Base-by-base conservation (phyloP, 2,329 filamentous ascomycete genomes). In the Fusarium mexicanum region DNA sequence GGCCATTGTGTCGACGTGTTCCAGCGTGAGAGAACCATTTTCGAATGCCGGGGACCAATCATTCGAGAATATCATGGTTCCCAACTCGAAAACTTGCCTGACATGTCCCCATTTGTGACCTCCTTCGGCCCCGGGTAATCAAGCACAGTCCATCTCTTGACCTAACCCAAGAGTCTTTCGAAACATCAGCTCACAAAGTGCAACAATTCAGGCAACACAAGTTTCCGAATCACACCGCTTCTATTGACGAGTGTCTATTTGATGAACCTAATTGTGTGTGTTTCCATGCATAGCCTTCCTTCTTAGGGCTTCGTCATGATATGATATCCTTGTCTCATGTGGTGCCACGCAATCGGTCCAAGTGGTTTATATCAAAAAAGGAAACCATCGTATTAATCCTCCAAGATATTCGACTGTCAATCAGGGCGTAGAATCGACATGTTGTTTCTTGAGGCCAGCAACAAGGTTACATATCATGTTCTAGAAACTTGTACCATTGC, bases 131-230 rank as follows among this genome's bases (percentile, higher is more conserved):
- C 60, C 41, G 18, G 33, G 31, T 71, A 74, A 72, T 74, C 66
- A 69, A 63, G 72, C 72, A 74, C 68, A 53, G 72, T 60, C 63
- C 71, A 61, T 64, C 71, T 37, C 67, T 72, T 31, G 71, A 55
- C 54, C 67, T 35, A 53, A 71, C 48, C 71, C 38, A 60, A 64
- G 67, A 72, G 46, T 59, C 62, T 41, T 44, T 65, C 66, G 37
- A 71, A 64, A 68, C 71, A 74, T 72, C 71, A 61, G 54, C 55
- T 67, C 62, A 74, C 38, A 41, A 55, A 37, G 24, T 35, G 38
- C 51, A 69, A 55, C 26, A 54, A 66, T 41, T 61, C 24, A 46
- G 41, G 48, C 59, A 61, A 59, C 71, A 64, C 53, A 61, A 11
- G 37, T 50, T 48, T 50, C 47, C 18, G 61, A 48, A 54, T 58